Evolutionary conservation across 192 early-diverging fungal genomes (phyloP), one percentile per base, ranked within the genome.

Genomic region (Geranomyces michiganensis): DNA sequence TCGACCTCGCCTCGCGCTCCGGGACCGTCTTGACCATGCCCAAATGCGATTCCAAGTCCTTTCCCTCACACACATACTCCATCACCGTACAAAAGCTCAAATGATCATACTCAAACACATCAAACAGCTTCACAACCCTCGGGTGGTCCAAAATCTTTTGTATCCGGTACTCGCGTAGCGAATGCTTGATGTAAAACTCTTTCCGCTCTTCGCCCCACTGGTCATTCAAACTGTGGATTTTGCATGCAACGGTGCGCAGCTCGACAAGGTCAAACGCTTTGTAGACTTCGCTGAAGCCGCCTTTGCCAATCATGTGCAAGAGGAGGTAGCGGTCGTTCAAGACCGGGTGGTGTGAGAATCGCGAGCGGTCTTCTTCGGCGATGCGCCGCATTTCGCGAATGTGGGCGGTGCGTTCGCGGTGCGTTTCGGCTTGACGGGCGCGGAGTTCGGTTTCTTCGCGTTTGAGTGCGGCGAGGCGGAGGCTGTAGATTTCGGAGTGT

Each of bases 241-340:
- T 76, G 67, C 66, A 67, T 0, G 75, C 75, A 24, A 76, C 75
- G 24, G 36, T n/a, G 17, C 41, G 44, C 47, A 76, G 49, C 9
- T 72, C 68, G 22, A 63, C 43, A 2, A 56, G 10, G 55, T 76
- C 75, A 21, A 73, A 76, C 0, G 68, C 75, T 49, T 67, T 73
- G 59, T 69, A 67, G 6, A 76, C 75, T 65, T 76, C 75, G 43
- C 75, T 76, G 61, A 76, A 76, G 30, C 75, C 75, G 17, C 75
- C 75, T 41, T 69, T 70, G 17, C 75, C 75, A 31, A 76, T 70
- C 7, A 76, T 17, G 19, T 44, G 30, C 55, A 73, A 9, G 15
- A 76, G 62, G 33, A 76, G 75, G 47, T 76, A 76, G 1, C 75
- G 68, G 15, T 65, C 70, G 45, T 72, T 46, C 10, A 76, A 33